Evolutionary conservation across 1,284 basidiomycete genomes (phyloP).

Genomic region (Lentinula novae-zelandiae): DNA sequence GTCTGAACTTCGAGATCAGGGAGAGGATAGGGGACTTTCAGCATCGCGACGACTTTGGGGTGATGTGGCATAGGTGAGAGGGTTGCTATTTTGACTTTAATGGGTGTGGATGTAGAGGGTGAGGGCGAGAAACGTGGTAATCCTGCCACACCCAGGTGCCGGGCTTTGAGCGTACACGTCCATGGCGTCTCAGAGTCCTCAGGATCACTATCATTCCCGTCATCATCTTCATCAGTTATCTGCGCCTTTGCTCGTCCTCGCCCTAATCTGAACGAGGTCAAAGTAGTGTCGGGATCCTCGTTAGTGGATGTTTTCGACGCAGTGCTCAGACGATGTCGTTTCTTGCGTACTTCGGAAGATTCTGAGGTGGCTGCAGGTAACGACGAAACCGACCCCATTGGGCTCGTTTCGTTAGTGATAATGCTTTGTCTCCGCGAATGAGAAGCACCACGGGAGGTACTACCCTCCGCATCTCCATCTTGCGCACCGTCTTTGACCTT

Average conservation of each 20-base stretch:
- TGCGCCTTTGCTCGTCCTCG: constrained; percentile 11
- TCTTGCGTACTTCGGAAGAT: constrained; percentile 2
- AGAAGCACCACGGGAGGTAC: neutral
- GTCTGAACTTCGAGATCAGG: constrained; percentile 71
- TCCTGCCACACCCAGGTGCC: constrained; percentile 23
- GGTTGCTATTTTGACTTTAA: constrained; percentile 67
- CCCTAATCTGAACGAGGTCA: constrained; percentile 1
- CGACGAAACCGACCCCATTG: constrained; percentile 5
- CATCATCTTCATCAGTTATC: constrained; percentile 30
- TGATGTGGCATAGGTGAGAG: constrained; percentile 93
- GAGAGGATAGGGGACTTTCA: constrained; percentile 86
- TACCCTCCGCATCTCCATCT: constrained; percentile 13
- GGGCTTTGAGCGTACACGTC: constrained; percentile 74
- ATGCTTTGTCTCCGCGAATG: constrained; percentile 1
- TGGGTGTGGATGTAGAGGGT: constrained; percentile 9
- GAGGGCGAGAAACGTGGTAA: constrained; percentile 16
- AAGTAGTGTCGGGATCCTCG: constrained; percentile 2
- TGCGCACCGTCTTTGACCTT: constrained; percentile 13
- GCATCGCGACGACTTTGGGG: constrained; percentile 89
- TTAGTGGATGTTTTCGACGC: neutral
- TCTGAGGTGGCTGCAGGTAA: neutral
- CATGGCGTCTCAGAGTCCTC: constrained; percentile 96
- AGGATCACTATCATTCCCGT: constrained; percentile 78
- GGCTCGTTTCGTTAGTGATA: neutral
- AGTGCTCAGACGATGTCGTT: constrained; percentile 6